Evolutionary conservation across 2,329 filamentous ascomycete species (phyloP).

Genomic region (Harringtonia aguacate): DNA sequence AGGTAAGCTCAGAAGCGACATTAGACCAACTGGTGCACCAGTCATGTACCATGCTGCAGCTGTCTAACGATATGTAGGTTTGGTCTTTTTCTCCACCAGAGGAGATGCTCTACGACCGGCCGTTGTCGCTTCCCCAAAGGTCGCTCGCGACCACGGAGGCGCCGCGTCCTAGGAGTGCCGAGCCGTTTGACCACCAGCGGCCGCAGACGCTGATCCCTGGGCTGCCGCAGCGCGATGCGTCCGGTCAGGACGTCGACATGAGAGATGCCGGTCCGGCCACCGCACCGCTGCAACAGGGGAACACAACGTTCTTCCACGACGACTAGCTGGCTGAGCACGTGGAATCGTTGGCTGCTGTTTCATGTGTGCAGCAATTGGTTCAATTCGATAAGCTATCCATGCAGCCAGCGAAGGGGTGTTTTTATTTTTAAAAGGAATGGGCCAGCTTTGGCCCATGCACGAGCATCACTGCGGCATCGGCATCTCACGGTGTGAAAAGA

Average conservation of each 20-base stretch:
- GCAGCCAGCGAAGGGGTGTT: not conserved
- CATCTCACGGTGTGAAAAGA: not conserved
- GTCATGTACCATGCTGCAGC: no score
- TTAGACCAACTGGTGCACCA: no score
- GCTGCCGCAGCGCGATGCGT: slow-evolving; percentile 21
- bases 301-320: slow-evolving; percentile 40
- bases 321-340: slow-evolving; percentile 6
- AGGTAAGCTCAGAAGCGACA: no score
- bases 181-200: slow-evolving; percentile 32
- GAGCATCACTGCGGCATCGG: not conserved
- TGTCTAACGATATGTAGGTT: slow-evolving; percentile 43
- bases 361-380: not conserved
- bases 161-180: slow-evolving; percentile 39
- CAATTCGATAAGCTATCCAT: not conserved
- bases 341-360: not conserved
- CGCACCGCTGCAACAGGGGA: slow-evolving; percentile 36
- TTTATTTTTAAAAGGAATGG: no score
- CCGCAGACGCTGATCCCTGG: slow-evolving; percentile 19
- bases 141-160: slow-evolving; percentile 31
- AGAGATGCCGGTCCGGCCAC: slow-evolving; percentile 44
- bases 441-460: not conserved
- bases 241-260: slow-evolving; percentile 42
- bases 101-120: slow-evolving; percentile 46
- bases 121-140: slow-evolving; percentile 37
- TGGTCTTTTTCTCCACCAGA: slow-evolving; percentile 91